Percentiles rank a stretch among this genome's conserved stretches.
These are phyloP conservation scores for Coccomyxa sp. DNA, from an alignment of 139 green algal species.

Conservation along the genomic window DNA sequence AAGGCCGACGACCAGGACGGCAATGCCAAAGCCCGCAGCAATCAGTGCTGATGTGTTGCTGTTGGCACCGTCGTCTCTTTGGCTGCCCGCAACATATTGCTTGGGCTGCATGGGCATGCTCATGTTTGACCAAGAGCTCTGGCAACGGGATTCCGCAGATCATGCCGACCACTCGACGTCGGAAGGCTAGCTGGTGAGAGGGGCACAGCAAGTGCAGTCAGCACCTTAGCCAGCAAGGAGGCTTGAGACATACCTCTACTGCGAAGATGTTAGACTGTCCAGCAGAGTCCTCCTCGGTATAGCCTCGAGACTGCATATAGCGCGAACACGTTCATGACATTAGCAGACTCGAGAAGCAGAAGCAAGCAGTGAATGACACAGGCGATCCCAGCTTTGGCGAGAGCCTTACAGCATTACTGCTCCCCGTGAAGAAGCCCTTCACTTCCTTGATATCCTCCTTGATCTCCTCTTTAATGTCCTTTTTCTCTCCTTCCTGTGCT, in stretches of 20 bases:
- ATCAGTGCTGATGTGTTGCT: background rate
- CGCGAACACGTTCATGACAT: background rate
- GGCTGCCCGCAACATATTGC: background rate
- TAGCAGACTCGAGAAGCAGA: background rate
- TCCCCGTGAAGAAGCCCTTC: background rate
- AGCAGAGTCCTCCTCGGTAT: constrained; percentile 56
- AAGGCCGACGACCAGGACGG: background rate
- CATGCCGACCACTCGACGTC: too few species aligned
- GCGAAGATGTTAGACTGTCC: constrained; percentile 69
- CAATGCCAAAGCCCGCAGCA: background rate
- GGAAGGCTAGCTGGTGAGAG: background rate
- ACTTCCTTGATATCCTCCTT: background rate
- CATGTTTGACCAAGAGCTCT: too few species aligned
- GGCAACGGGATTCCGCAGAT: too few species aligned
- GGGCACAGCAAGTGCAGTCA: background rate
- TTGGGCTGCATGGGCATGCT: constrained; percentile 2
- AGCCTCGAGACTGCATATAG: constrained; percentile 34
- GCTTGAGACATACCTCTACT: constrained; percentile 21
- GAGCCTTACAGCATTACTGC: background rate
- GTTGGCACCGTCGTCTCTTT: background rate
- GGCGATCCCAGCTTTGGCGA: background rate
- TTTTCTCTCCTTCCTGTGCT: too few species aligned
- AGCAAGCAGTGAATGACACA: background rate
- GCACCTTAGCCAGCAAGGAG: too few species aligned
- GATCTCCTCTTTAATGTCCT: too few species aligned